Percentiles rank a stretch among this genome's conserved stretches.
Conservation (phyloP, 176 grass and related monocot species). For the Ensete glaucum region DNA sequence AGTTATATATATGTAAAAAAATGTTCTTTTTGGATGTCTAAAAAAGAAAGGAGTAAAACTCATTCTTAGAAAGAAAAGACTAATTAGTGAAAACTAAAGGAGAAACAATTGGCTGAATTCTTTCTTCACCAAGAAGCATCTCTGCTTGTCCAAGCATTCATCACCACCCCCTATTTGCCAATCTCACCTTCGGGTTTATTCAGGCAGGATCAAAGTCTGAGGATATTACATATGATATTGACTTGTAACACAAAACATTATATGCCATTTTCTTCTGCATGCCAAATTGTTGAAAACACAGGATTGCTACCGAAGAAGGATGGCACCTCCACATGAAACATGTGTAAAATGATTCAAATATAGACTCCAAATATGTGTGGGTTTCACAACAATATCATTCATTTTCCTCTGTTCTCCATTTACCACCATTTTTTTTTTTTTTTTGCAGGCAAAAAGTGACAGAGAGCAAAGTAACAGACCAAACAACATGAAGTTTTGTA, state of each 20-base stretch:
- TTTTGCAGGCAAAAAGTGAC: not conserved
- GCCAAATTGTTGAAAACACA: not conserved
- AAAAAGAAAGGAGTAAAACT: not conserved
- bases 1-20: no score
- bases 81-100: no score
- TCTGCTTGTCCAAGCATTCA: not conserved
- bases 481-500: not conserved
- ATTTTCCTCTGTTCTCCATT: not conserved
- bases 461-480: not conserved
- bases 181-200: not conserved
- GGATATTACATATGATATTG: no score
- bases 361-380: no score
- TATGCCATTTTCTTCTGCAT: not conserved
- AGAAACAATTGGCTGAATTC: not conserved
- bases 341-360: no score
- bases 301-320: not conserved
- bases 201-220: not conserved
- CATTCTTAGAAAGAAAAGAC: no score
- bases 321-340: no score
- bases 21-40: no score
- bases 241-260: not conserved
- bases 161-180: not conserved
- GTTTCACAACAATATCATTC: not conserved
- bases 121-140: not conserved
- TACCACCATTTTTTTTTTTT: not conserved